Evolutionary conservation across 306 rosid species (phyloP).

Genomic region (Cucumis cinereus): DNA sequence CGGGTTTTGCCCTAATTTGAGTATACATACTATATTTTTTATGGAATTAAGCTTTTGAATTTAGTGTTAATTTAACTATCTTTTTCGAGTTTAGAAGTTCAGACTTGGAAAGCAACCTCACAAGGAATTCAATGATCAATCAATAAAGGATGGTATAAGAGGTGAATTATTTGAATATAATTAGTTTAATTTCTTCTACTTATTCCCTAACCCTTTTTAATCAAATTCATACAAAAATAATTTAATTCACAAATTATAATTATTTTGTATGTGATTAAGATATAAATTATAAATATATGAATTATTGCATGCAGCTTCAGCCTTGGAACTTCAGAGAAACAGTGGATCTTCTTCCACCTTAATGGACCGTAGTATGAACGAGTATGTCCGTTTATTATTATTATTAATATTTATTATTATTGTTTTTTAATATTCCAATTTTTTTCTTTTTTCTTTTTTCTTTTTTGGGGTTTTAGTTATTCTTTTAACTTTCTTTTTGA

Average conservation of each 20-base stretch:
- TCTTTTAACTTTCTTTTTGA: neutral
- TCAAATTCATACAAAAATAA: neutral
- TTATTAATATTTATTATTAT: neutral
- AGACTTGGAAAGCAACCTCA: constrained; percentile 99
- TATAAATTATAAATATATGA: no score
- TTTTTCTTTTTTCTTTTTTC: neutral
- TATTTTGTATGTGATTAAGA: constrained; percentile 11
- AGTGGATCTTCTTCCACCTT: constrained; percentile 75
- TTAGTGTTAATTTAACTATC: neutral
- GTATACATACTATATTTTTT: neutral
- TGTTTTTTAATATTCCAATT: neutral
- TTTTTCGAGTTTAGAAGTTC: constrained; percentile 39
- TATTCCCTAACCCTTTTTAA: neutral
- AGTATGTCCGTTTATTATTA: constrained; percentile 30
- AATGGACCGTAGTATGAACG: constrained; percentile 89
- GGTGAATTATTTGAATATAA: neutral
- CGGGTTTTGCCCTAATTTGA: neutral
- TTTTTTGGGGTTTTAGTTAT: neutral
- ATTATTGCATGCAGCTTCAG: constrained; percentile 34
- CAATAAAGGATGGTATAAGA: constrained; percentile 76
- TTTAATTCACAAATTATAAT: constrained; percentile 11
- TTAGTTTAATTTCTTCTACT: neutral
- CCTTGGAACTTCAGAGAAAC: constrained; percentile 74
- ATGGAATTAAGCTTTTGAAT: neutral
- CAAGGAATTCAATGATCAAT: constrained; percentile 95